Evolutionary conservation across 2,329 filamentous ascomycete species (phyloP), one percentile per base, ranked within the genome.

Genomic region (Coniochaeta prunicola): DNA sequence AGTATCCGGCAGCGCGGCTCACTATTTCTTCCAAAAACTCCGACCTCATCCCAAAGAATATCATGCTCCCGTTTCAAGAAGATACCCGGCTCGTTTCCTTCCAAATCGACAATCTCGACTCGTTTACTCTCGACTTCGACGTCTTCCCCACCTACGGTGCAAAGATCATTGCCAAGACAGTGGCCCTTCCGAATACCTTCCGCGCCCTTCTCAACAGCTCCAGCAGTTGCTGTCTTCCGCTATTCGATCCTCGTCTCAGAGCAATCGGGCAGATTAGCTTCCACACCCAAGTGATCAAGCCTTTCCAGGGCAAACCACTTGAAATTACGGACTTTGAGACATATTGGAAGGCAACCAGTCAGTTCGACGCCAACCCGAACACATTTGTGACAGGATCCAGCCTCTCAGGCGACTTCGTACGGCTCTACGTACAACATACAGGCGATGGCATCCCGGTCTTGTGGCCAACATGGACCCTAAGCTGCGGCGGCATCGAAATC

Each of bases 241-340:
- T 99, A 0, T 97, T 97, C 64, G 94, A 99, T 69, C 92, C 93
- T 5, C 85, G 94, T 24, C 80, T 97, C 55, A 86, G 93, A 53
- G 90, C 92, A 9, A 97, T 99, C 67, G 94, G 94, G 6, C 90
- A 96, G 68, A 91, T 97, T 64, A 91, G 86, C 63, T 99, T 99
- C 77, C 90, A 90, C 64, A 96, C 91, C 58, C 92, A 97, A 70
- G 91, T 97, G 28, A 96, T 99, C 71, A 97, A 96, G 69, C 94
- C 94, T 0, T 99, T 97, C 76, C 86, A 87, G 62, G 93, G 94
- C 8, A 89, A 92, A 61, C 92, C 94, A 3, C 79, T 99, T 24
- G 94, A 99, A 72, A 97, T 99, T 61, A 96, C 94, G 1, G 92
- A 97, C 69, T 99, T 97, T 67, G 94, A 96, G 63, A 97, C 94